Base-by-base conservation (phyloP, 2,329 filamentous ascomycete genomes). In the Aspergillus udagawae region DNA sequence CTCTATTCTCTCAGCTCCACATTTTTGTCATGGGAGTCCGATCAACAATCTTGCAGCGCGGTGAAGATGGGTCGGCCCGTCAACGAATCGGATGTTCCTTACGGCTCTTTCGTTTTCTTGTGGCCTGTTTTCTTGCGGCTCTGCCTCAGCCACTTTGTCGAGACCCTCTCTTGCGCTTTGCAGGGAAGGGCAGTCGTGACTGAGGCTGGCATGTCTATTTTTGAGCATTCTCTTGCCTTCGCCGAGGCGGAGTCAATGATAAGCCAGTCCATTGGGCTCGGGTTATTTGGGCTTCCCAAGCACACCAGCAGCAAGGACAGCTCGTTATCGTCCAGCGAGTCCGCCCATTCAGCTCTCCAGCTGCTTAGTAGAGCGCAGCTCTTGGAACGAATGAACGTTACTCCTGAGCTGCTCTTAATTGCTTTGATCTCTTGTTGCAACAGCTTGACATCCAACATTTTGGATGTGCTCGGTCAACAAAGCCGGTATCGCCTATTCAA, bases 191-290 rank as follows among this genome's bases (percentile, higher is more conserved):
- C 86, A 2, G 84, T 91, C 0, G 85, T 89, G 61, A 88, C 90
- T 0, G 94, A 97, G 75, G 95, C 91, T 1, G 92, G 92, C 20
- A 96, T 97, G 90, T 96, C 92, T 0, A 83, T 97, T 2, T 96
- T 97, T 67, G 94, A 99, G 71, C 92, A 97, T 69, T 97, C 92
- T 0, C 80, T 99, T 8, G 93, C 93, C 2, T 99, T 97, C 76
- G 91, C 93, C 10, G 94, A 99, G 74, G 93, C 93, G 8, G 94
- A 99, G 72, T 88, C 90, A 29, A 89, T 92, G 62, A 87, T 97
- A 49, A 87, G 87, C 65, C 90, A 87, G 63, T 89, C 92, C 52
- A 83, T 96, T 14, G 88, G 88, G 12, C 85, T 92, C 73, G 86
- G 87, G 0, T 66, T 85, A 0, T 88, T 90, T 66, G 80, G 82